Percentiles rank a stretch among this genome's conserved stretches.
phyloP scores from a whole-genome alignment of 2,329 filamentous ascomycete species.

The Epichloe amarillans region DNA sequence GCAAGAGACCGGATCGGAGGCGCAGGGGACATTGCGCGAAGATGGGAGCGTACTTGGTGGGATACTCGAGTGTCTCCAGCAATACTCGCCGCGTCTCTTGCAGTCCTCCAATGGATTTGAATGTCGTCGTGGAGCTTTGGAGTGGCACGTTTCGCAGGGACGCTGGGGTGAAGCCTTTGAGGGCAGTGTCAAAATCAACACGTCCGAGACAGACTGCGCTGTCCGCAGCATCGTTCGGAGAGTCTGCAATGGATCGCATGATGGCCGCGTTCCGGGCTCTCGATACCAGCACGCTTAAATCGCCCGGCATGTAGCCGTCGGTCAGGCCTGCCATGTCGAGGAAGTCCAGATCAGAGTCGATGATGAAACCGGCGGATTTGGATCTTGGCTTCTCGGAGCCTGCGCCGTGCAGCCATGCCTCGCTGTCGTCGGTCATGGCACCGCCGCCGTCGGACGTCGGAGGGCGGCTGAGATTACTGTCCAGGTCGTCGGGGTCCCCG shows the following conservation, averaged over 20 bases:
- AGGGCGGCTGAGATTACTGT: slow-evolving; percentile 37
- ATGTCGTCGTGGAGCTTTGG: slow-evolving; percentile 85
- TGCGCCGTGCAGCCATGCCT: slow-evolving; percentile 65
- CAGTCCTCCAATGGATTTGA: slow-evolving; percentile 82
- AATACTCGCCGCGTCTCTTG: slow-evolving; percentile 78
- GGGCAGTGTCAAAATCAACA: slow-evolving; percentile 68
- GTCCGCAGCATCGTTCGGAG: slow-evolving; percentile 31
- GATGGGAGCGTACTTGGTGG: slow-evolving; percentile 94
- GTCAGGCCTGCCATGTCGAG: slow-evolving; percentile 87
- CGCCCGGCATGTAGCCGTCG: slow-evolving; percentile 96
- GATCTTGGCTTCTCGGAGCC: slow-evolving; percentile 30
- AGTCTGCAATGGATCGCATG: slow-evolving; percentile 60
- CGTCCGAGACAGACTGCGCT: slow-evolving; percentile 49
- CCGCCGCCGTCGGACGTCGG: slow-evolving; percentile 38
- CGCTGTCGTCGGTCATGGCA: slow-evolving; percentile 31
- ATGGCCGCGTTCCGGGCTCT: slow-evolving; percentile 85
- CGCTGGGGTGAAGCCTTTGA: slow-evolving; percentile 88
- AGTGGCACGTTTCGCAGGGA: slow-evolving; percentile 89
- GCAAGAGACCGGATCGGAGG: slow-evolving; percentile 79
- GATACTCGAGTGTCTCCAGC: slow-evolving; percentile 89
- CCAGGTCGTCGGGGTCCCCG: slow-evolving; percentile 23
- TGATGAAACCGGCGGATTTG: slow-evolving; percentile 49
- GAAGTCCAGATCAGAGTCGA: slow-evolving; percentile 72
- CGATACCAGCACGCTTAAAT: slow-evolving; percentile 73
- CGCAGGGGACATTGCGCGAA: slow-evolving; percentile 92